Evolutionary conservation across 2,329 filamentous ascomycete genomes (phyloP), one percentile per base, ranked within the genome.

Genomic region (Hypocrella siamensis): DNA sequence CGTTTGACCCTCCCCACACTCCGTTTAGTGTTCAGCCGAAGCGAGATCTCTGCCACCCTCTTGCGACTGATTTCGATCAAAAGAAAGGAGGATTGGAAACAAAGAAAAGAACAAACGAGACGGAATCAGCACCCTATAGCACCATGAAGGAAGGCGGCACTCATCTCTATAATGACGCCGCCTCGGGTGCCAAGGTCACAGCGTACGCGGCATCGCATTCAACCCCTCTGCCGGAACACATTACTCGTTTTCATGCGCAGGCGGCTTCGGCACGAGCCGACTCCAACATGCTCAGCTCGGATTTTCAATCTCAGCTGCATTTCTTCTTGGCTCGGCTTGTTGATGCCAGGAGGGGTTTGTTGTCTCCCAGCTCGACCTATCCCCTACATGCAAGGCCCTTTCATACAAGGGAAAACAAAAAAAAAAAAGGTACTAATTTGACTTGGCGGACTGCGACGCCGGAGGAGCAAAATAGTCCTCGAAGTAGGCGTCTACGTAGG

Each of bases 401-500:
- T 22, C n/a, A n/a, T n/a, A n/a, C n/a, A n/a, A 22, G 7, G 21
- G 21, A 22, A 7, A 22, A 7, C 21, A 12, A 22, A 22, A 22
- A 22, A 22, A 22, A 22, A 22, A 22, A 22, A 6, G 9, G 14
- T 22, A 12, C 21, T 22, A 12, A 7, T 15, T 5, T 27, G 29
- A 22, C 15, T 24, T 4, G 12, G 6, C 12, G 8, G 2, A n/a
- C 29, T 18, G 27, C 28, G 9, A 6, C n/a, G n/a, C n/a, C n/a
- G n/a, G n/a, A n/a, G n/a, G n/a, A n/a, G n/a, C 18, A 4, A n/a
- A n/a, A 21, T 12, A 64, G 60, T 65, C 12, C 54, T 66, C 31
- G 63, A 66, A 36, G 52, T 66, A 22, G 63, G 63, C 26, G 59
- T 65, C 34, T 66, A 60, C 36, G 49, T 61, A 16, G 61, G 63